Percentiles rank a stretch among this genome's conserved stretches.
Evolutionary conservation across 768 basidiomycete genomes (phyloP).

Genomic region (Leccinum rimulosum): DNA sequence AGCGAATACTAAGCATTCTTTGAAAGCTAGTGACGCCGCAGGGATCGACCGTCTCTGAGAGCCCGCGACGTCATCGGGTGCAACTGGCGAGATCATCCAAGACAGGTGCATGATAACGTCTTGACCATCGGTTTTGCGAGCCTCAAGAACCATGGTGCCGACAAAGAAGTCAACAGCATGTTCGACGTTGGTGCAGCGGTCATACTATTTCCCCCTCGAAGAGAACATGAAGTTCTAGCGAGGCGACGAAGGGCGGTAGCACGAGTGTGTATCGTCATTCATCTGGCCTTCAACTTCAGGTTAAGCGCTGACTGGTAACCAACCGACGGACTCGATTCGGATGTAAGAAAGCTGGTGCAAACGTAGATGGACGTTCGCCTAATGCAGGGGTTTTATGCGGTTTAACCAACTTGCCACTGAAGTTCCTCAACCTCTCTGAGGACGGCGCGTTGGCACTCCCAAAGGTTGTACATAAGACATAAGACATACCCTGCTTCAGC

Average conservation of each 20-base stretch:
- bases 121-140: slow-evolving; percentile 19
- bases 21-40: slow-evolving; percentile 33
- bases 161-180: slow-evolving; percentile 33
- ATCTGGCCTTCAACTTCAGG: too few species aligned
- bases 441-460: slow-evolving; percentile 69
- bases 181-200: slow-evolving; percentile 42
- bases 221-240: slow-evolving; percentile 45
- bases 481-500: slow-evolving; percentile 50
- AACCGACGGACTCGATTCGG: slow-evolving; percentile 13
- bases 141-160: slow-evolving; percentile 25
- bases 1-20: too few species aligned
- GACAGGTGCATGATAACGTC: not conserved
- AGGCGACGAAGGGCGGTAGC: slow-evolving; percentile 38
- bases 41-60: slow-evolving; percentile 45
- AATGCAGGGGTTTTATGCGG: too few species aligned
- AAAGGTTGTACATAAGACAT: slow-evolving; percentile 42
- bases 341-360: slow-evolving; percentile 45
- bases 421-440: slow-evolving; percentile 67
- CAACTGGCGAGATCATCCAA: slow-evolving; percentile 26
- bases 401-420: slow-evolving; percentile 42
- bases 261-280: slow-evolving; percentile 27
- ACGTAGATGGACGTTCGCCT: not conserved
- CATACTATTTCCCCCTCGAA: slow-evolving; percentile 36
- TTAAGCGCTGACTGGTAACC: not conserved
- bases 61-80: slow-evolving; percentile 49